Percentiles rank a stretch among this genome's conserved stretches.
phyloP scores from a whole-genome alignment of 179 eudicot genomes.

The Vitellaria paradoxa region DNA sequence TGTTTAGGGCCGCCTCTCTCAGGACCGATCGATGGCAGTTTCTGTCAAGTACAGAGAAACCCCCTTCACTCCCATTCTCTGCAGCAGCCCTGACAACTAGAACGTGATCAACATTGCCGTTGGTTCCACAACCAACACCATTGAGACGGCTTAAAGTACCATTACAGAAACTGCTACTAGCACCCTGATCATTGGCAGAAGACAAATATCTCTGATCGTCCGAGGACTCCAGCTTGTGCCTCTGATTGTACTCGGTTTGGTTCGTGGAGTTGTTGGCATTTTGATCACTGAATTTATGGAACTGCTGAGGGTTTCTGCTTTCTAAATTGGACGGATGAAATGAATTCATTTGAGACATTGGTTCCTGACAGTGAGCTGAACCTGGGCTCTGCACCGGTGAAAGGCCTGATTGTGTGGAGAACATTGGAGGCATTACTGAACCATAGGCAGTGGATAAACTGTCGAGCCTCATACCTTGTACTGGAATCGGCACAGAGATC shows the following conservation, averaged over 20 bases:
- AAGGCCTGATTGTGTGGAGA: conserved; percentile 30
- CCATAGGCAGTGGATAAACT: conserved; percentile 25
- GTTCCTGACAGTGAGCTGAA: conserved; percentile 37
- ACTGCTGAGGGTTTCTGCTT: conserved; percentile 28
- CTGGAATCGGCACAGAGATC: conserved; percentile 42
- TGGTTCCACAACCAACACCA: conserved; percentile 28
- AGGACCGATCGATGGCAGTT: conserved; percentile 43
- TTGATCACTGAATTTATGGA: conserved; percentile 30
- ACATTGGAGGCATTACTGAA: conserved; percentile 31
- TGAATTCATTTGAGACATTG: conserved; percentile 25
- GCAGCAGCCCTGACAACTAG: conserved; percentile 13
- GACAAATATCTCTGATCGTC: conserved; percentile 41
- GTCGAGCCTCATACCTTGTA: conserved; percentile 38
- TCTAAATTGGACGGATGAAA: conserved; percentile 35
- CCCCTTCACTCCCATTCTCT: conserved; percentile 37
- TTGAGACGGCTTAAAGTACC: conserved; percentile 31
- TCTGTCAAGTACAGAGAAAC: conserved; percentile 25
- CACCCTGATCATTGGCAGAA: conserved; percentile 55
- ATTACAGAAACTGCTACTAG: conserved; percentile 48
- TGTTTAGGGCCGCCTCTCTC: conserved; percentile 71
- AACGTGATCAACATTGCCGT: conserved; percentile 23
- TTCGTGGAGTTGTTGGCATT: conserved; percentile 26
- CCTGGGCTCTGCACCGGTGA: conserved; percentile 44
- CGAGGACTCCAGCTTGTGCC: conserved; percentile 30
- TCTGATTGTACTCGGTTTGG: conserved; percentile 33